Evolutionary conservation across 768 basidiomycete genomes (phyloP).

Genomic region (Panus rudis): DNA sequence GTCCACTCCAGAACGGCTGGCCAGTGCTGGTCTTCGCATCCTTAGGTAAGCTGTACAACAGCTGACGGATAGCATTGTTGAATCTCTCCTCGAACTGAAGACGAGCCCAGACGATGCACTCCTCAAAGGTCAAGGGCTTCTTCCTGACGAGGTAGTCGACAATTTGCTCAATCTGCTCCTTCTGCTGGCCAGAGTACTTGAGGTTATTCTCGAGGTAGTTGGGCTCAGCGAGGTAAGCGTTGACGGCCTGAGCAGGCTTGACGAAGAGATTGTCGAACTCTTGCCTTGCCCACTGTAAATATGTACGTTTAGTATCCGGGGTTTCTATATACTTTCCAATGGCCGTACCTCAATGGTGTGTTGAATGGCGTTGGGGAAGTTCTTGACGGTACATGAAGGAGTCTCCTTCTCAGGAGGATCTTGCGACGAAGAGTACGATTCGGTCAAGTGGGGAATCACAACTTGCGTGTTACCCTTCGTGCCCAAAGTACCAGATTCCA

Average conservation of each 20-base stretch:
- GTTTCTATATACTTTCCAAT: too few species aligned
- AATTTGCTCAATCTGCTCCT: constrained; percentile 84
- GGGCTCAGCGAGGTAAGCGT: constrained; percentile 93
- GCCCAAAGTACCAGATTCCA: constrained; percentile 96
- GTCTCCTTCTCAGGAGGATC: constrained; percentile 98
- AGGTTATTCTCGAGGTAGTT: constrained; percentile 89
- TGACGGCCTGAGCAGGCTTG: constrained; percentile 89
- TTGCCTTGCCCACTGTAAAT: constrained; percentile 78
- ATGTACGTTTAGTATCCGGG: neutral
- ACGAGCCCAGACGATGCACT: constrained; percentile 96
- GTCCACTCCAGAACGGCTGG: constrained; percentile 98
- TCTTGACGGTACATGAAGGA: constrained; percentile 96
- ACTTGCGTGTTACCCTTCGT: constrained; percentile 98
- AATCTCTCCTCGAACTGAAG: constrained; percentile 93
- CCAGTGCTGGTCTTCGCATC: constrained; percentile 88
- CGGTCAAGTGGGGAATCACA: constrained; percentile 87
- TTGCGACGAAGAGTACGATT: constrained; percentile 96
- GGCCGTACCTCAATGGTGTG: constrained; percentile 90
- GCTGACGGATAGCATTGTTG: constrained; percentile 86
- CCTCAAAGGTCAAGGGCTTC: constrained; percentile 92
- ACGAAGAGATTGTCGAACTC: constrained; percentile 92
- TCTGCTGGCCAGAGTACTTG: constrained; percentile 88
- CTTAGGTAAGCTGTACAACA: constrained; percentile 90
- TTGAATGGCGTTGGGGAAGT: constrained; percentile 96
- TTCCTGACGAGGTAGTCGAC: constrained; percentile 83